Conservation (phyloP, 805 yeast species). For the Wickerhamomyces pijperi region DNA sequence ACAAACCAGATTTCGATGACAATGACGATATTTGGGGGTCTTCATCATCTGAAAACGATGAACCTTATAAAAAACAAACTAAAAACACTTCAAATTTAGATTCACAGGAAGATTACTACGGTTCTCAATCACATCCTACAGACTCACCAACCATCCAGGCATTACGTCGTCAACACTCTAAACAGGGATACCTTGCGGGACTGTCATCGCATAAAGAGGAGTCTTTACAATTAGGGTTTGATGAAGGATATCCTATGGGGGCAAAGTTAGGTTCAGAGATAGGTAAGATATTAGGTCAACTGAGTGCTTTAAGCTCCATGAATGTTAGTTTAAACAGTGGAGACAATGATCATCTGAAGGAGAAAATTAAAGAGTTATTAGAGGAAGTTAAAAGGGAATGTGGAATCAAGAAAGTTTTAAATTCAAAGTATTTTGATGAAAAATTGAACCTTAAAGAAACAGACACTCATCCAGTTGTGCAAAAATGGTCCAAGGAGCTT, state of each 20-base stretch:
- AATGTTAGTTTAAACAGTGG: slow-evolving; percentile 9
- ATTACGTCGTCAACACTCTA: slow-evolving; percentile 46
- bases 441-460: slow-evolving; percentile 24
- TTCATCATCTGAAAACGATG: background rate
- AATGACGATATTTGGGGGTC: background rate
- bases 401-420: slow-evolving; percentile 45
- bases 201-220: slow-evolving; percentile 54
- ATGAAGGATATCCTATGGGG: slow-evolving; percentile 68
- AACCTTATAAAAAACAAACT: background rate
- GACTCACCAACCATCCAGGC: background rate
- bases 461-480: slow-evolving; percentile 23
- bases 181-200: slow-evolving; percentile 82
- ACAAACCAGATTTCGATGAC: background rate
- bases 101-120: background rate
- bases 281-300: slow-evolving; percentile 51
- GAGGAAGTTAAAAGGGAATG: slow-evolving; percentile 39
- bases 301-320: slow-evolving; percentile 24
- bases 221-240: slow-evolving; percentile 72
- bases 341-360: slow-evolving; percentile 11
- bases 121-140: background rate
- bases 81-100: background rate
- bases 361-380: no score
- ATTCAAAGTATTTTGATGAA: slow-evolving; percentile 35
- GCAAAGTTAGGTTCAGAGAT: slow-evolving; percentile 54
- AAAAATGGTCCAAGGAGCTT: slow-evolving; percentile 30